phyloP scores from a whole-genome alignment of 495 filamentous ascomycete genomes.

The Aspergillus mulundensis region DNA sequence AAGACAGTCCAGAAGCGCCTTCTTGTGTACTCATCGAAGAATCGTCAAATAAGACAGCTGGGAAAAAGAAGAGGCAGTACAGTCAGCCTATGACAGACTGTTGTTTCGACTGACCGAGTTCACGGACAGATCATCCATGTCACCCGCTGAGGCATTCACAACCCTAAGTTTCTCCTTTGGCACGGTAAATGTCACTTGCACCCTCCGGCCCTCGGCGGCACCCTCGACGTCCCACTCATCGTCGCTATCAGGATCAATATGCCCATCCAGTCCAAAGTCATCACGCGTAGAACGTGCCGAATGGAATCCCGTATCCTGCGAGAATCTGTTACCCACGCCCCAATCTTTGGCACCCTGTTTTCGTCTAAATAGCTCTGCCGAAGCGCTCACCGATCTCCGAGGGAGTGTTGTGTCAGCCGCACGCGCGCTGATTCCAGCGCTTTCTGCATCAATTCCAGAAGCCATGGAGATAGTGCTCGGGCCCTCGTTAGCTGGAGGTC shows the following conservation, averaged over 20 bases:
- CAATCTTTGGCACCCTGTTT: slow-evolving; percentile 58
- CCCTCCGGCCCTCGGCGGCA: slow-evolving; percentile 70
- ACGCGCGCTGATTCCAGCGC: slow-evolving; percentile 24
- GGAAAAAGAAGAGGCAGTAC: background rate
- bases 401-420: slow-evolving; percentile 26
- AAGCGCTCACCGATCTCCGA: slow-evolving; percentile 54
- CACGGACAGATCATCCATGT: slow-evolving; percentile 35
- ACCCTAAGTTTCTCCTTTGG: slow-evolving; percentile 80
- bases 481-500: slow-evolving; percentile 16
- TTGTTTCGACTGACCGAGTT: slow-evolving; percentile 24
- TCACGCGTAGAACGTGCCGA: slow-evolving; percentile 27
- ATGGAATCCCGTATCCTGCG: slow-evolving; percentile 16
- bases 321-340: slow-evolving; percentile 40
- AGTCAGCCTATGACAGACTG: slow-evolving; percentile 14
- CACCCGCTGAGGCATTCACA: slow-evolving; percentile 59
- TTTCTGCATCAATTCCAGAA: slow-evolving; percentile 34
- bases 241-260: slow-evolving; percentile 39
- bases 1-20: background rate
- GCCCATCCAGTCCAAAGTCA: slow-evolving; percentile 30
- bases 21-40: background rate
- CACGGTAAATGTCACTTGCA: slow-evolving; percentile 93
- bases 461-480: slow-evolving; percentile 19
- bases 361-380: slow-evolving; percentile 54
- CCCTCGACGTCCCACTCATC: slow-evolving; percentile 90
- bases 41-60: slow-evolving; percentile 3